Conservation (phyloP, 208 protist species). For the Cochliopodium minus region DNA sequence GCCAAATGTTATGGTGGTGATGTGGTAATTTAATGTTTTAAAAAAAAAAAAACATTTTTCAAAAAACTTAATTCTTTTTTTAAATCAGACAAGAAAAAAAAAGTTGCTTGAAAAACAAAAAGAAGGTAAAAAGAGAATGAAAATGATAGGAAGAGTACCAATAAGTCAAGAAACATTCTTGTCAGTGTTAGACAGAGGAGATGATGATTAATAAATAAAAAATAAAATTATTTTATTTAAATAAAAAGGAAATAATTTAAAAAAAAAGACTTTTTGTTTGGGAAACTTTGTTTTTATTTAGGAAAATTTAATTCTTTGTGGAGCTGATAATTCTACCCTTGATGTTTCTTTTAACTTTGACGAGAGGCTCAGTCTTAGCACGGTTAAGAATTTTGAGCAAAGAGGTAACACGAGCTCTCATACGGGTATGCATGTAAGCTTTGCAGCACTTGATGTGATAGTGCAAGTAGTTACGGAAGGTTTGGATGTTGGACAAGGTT, state of each 20-base stretch:
- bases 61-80: no score
- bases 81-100: constrained; percentile 70
- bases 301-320: no score
- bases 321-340: no score
- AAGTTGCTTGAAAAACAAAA: constrained; percentile 89
- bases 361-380: no score
- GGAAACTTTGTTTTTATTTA: no score
- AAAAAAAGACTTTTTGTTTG: no score
- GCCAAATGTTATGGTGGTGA: constrained; percentile 82
- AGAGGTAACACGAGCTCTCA: not conserved
- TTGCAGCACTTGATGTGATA: constrained; percentile 20
- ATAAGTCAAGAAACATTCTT: constrained; percentile 69
- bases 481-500: not conserved
- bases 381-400: not conserved
- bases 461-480: constrained; percentile 17
- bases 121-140: constrained; percentile 86
- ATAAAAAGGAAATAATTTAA: no score
- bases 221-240: not conserved
- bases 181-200: constrained; percentile 46
- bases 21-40: no score
- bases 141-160: constrained; percentile 66
- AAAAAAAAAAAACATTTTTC: no score
- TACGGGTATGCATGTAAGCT: constrained; percentile 18
- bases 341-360: no score
- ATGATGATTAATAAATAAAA: not conserved